phyloP scores from a whole-genome alignment of 202 grass and related monocot genomes.

The Digitaria exilis region DNA sequence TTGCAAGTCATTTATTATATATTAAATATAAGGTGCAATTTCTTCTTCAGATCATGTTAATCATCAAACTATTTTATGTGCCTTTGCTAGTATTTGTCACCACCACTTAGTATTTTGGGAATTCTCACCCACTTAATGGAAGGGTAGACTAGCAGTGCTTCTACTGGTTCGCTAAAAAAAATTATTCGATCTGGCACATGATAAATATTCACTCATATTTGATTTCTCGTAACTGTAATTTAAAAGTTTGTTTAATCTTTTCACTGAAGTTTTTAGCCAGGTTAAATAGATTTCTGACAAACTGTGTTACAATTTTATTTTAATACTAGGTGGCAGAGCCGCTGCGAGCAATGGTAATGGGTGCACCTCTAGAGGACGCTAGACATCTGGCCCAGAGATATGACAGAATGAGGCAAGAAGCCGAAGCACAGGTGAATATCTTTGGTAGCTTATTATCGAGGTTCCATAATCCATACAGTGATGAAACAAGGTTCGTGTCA shows the following conservation, averaged over 20 bases:
- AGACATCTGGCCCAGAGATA: conserved; percentile 95
- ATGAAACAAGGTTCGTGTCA: conserved; percentile 5
- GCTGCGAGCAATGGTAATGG: conserved; percentile 92
- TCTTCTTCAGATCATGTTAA: neutral
- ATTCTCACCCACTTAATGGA: neutral
- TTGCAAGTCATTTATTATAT: neutral
- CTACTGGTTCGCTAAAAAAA: neutral
- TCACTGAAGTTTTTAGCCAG: neutral
- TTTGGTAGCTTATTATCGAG: conserved; percentile 5
- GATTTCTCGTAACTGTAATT: neutral
- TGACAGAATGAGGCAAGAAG: conserved; percentile 92
- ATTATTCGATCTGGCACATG: neutral
- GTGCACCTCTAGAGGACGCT: conserved; percentile 91
- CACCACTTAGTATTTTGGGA: neutral
- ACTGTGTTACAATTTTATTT: conserved; percentile 16
- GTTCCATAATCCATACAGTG: conserved; percentile 2
- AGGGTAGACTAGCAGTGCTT: neutral
- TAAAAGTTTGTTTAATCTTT: conserved; percentile 1
- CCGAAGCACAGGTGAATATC: conserved; percentile 80
- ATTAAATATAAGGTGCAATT: neutral
- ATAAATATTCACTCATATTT: conserved; percentile 14
- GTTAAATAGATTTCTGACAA: neutral
- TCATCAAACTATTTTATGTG: neutral
- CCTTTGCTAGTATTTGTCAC: neutral
- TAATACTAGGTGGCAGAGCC: conserved; percentile 84